These are phyloP conservation scores for Ascochyta pisi DNA, from an alignment of 2,329 filamentous ascomycete genomes.

Conservation along the genomic window DNA sequence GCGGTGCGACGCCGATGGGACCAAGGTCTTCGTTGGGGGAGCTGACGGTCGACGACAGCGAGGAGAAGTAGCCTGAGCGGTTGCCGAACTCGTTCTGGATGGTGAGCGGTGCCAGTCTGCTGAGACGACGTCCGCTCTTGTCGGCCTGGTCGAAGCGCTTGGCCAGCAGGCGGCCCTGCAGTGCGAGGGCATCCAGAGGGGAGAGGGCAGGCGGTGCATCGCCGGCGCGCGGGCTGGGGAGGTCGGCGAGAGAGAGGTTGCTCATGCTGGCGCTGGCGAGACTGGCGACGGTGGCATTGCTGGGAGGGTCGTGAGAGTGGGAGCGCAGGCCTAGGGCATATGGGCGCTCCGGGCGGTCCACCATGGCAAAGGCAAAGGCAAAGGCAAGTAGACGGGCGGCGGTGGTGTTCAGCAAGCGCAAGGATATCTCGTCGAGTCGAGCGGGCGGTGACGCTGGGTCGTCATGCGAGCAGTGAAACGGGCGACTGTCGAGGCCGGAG, in stretches of 20 bases:
- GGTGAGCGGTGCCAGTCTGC: constrained; percentile 81
- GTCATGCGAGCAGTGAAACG: constrained; percentile 43
- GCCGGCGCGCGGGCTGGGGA: constrained; percentile 59
- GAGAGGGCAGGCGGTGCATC: constrained; percentile 85
- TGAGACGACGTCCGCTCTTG: constrained; percentile 78
- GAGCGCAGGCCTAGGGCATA: constrained; percentile 44
- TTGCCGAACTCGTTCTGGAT: constrained; percentile 81
- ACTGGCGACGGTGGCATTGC: constrained; percentile 23
- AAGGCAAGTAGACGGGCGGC: constrained; percentile 6
- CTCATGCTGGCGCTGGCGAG: constrained; percentile 40
- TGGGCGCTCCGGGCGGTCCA: constrained; percentile 40
- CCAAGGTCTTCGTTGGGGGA: constrained; percentile 57
- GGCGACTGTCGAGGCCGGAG: constrained; percentile 34
- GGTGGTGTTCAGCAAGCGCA: constrained; percentile 25
- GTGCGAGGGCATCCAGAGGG: constrained; percentile 91
- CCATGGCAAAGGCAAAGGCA: constrained; percentile 30
- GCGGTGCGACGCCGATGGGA: constrained; percentile 31
- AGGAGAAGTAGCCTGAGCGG: constrained; percentile 82
- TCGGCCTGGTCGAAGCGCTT: constrained; percentile 81
- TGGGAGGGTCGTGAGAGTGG: constrained; percentile 40
- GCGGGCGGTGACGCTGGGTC: constrained; percentile 31
- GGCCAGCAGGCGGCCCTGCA: constrained; percentile 87
- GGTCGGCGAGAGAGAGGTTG: constrained; percentile 46
- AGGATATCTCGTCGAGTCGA: constrained; percentile 33
- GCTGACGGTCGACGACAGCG: constrained; percentile 66